Conservation (phyloP, 495 filamentous ascomycete species). For the Xylaria flabelliformis region DNA sequence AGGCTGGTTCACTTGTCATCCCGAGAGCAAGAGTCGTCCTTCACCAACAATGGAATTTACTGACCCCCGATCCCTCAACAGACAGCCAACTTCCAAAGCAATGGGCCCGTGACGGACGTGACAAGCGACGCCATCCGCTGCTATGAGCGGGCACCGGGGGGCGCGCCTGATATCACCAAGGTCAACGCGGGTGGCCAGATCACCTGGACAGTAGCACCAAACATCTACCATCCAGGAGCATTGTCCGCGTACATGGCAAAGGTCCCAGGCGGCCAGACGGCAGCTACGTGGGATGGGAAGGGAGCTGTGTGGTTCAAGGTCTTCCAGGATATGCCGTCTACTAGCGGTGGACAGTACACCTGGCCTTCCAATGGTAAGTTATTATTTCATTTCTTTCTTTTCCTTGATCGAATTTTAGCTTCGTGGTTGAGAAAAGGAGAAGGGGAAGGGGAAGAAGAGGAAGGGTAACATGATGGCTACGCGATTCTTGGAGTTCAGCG, state of each 20-base stretch:
- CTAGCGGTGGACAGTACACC: constrained; percentile 43
- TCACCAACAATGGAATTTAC: not conserved
- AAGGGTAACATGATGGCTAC: not conserved
- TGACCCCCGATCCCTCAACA: constrained; percentile 1
- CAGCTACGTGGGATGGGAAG: constrained; percentile 54
- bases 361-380: constrained; percentile 54
- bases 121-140: constrained; percentile 55
- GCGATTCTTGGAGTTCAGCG: not conserved
- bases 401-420: not conserved
- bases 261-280: constrained; percentile 53
- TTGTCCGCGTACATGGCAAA: constrained; percentile 62
- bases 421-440: not conserved
- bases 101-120: constrained; percentile 59
- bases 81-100: constrained; percentile 57
- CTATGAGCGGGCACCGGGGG: constrained; percentile 55
- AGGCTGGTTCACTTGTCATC: not conserved
- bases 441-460: not conserved
- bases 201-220: constrained; percentile 52
- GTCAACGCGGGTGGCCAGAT: constrained; percentile 55
- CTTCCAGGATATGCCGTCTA: constrained; percentile 52
- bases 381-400: not conserved
- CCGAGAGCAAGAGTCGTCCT: not conserved
- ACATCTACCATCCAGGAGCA: constrained; percentile 59
- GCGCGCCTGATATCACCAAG: constrained; percentile 45
- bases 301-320: constrained; percentile 62